These are phyloP conservation scores for Kalmusia sp. DNA, from an alignment of 2,329 filamentous ascomycete species.

Conservation along the genomic window DNA sequence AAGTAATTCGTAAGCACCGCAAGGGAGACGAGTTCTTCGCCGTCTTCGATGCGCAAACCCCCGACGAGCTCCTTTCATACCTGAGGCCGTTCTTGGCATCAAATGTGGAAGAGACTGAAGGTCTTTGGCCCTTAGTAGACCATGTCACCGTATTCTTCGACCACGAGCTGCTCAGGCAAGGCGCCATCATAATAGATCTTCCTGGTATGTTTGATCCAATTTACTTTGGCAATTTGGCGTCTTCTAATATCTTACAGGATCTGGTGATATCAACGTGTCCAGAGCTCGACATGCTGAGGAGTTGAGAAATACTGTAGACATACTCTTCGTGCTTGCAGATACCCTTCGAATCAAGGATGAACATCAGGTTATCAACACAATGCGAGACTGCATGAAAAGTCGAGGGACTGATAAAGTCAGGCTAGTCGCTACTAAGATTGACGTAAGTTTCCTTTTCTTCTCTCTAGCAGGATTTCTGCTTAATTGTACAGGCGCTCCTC, in stretches of 20 bases:
- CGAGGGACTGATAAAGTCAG: constrained; percentile 26
- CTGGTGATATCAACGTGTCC: constrained; percentile 28
- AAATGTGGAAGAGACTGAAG: constrained; percentile 17
- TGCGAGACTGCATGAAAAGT: constrained; percentile 12
- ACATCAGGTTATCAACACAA: constrained; percentile 23
- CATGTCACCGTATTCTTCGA: constrained; percentile 20
- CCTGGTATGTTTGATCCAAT: constrained; percentile 22
- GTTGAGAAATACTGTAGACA: constrained; percentile 26
- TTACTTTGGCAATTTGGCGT: not conserved
- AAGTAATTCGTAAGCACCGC: constrained; percentile 13
- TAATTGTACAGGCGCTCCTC: constrained; percentile 11
- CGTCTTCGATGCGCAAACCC: constrained; percentile 3
- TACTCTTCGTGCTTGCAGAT: constrained; percentile 27
- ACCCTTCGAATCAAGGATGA: constrained; percentile 25
- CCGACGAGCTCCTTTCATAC: constrained; percentile 16
- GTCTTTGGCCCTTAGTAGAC: constrained; percentile 32
- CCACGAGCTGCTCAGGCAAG: constrained; percentile 18
- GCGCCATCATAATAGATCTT: constrained; percentile 26
- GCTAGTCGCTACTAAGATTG: constrained; percentile 31
- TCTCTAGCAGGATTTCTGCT: not conserved
- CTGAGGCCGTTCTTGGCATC: constrained; percentile 25
- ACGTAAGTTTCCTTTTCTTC: constrained; percentile 20
- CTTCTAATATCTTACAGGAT: constrained; percentile 17
- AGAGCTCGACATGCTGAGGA: constrained; percentile 23
- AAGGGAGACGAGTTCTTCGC: not conserved